Evolutionary conservation across 495 filamentous ascomycete genomes (phyloP), one percentile per base, ranked within the genome.

Genomic region (Hypoxylon intermedium): DNA sequence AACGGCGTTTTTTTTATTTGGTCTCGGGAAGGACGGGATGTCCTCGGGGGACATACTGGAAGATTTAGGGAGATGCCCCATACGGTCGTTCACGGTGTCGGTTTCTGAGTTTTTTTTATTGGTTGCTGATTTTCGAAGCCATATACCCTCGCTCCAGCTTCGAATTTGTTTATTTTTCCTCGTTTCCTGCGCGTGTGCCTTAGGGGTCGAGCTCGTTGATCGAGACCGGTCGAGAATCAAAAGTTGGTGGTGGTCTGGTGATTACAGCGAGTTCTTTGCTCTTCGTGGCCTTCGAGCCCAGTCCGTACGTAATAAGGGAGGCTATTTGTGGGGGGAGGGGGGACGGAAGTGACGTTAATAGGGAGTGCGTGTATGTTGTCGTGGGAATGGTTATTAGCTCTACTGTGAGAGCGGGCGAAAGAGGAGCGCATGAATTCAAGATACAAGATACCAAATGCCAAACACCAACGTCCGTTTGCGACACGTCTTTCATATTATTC

Each of bases 101-200:
- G 53, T 62, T 33, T 33, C 9, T 52, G 51, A 18, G 12, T 26
- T 41, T 38, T 26, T 45, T 58, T 50, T 23, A 4, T 42, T 26
- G 2, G 30, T 12, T 33, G 26, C 7, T 26, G 24, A 26, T 26
- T 26, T 26, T 51, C 55, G 53, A 64, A 71, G 60, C 65, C 65
- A 63, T 67, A 71, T 71, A 71, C 68, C 68, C 65, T 68, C 68
- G 59, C 65, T 68, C 60, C 61, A 28, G 61, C 56, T 68, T 63
- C 61, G 49, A 53, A 45, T 46, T 51, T 50, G 34, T 19, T 26
- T 50, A 40, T 54, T 28, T 15, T 15, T 12, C n/a, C n/a, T 37
- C n/a, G 6, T 5, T 34, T 30, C 9, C 9, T 9, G 5, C 31
- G 12, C 31, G 9, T 34, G 23, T 28, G 45, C 33, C 34, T 42